Percentiles rank a stretch among this genome's conserved stretches.
Conservation (phyloP, 371 early-diverging fungal genomes). For the Rhizopus stolonifer region DNA sequence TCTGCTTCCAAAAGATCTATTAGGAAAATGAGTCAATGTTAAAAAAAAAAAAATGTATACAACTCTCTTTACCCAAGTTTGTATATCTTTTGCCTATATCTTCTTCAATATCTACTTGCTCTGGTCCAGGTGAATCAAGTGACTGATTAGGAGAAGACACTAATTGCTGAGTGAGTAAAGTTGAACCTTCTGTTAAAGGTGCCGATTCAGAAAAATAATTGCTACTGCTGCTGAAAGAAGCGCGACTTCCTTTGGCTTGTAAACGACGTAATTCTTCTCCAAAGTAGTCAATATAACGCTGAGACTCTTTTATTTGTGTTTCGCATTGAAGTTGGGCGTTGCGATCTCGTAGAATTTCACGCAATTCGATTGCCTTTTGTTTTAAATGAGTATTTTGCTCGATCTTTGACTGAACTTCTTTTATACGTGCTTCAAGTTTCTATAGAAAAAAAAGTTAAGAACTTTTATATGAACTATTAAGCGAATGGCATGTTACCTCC, state of each 20-base stretch:
- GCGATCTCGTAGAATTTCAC: conserved; percentile 58
- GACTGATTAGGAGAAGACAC: conserved; percentile 10
- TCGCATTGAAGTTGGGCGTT: conserved; percentile 75
- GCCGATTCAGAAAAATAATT: neutral
- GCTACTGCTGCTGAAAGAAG: conserved; percentile 7
- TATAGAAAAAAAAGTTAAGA: too few species aligned
- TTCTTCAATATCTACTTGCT: conserved; percentile 9
- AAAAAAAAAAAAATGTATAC: neutral
- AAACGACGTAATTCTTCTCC: conserved; percentile 58
- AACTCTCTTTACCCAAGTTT: conserved; percentile 37
- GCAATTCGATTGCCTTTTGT: conserved; percentile 69
- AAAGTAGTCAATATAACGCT: conserved; percentile 79
- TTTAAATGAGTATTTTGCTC: conserved; percentile 64
- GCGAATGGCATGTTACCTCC: too few species aligned
- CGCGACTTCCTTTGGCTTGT: conserved; percentile 19
- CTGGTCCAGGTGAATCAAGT: neutral
- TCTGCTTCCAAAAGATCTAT: conserved; percentile 72
- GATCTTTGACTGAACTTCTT: conserved; percentile 53
- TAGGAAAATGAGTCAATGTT: neutral
- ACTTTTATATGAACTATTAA: neutral
- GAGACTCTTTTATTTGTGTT: conserved; percentile 70
- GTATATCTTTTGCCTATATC: conserved; percentile 35
- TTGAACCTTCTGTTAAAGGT: neutral
- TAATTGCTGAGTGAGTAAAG: neutral
- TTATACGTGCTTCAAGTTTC: conserved; percentile 35